Base-by-base conservation (phyloP, 2,329 filamentous ascomycete genomes). In the Nemania serpens region DNA sequence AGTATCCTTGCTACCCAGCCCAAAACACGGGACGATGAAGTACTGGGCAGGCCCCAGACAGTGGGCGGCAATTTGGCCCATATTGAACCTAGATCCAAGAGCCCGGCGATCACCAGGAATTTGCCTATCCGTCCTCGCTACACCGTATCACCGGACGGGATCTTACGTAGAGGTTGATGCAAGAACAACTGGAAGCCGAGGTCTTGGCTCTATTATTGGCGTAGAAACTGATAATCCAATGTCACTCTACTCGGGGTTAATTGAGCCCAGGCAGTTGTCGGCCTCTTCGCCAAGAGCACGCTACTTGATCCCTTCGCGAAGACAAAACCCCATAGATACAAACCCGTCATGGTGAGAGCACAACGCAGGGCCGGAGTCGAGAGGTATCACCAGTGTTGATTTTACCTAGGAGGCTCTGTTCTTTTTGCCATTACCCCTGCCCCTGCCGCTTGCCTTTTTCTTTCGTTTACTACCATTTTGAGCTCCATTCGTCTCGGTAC, bases 401-500 rank as follows among this genome's bases (percentile, higher is more conserved):
- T 13, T 64, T 13, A 22, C 18, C 52, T 53, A 57, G 64, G 66
- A 20, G 68, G 67, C 66, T 70, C 73, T 1, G 64, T 47, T 50
- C 69, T 71, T 64, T 71, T 12, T 11, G 34, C 17, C 20, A 39
- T 25, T 74, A 2, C 39, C 55, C 41, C 55, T 65, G 1, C 45
- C 64, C 63, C 58, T 66, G 55, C n/a, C 55, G 56, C 47, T 68
- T 50, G 33, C 58, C 42, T 43, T 65, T 50, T 37, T 48, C 49
- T 55, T 53, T 48, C 63, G 54, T 48, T 59, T 66, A 18, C 52
- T 49, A 4, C 61, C 62, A n/a, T 42, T 45, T 34, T 55, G 34
- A 9, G 53, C 55, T 42, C 62, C 62, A n/a, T 66, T 62, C 3
- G 62, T 68, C 13, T 73, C 67, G 17, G 64, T 66, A 47, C 69